A percentile compares a stretch with the other conserved stretches of the same genome.
Conservation (phyloP, 192 early-diverging fungal species). For the Pecoramyces ruminantium region DNA sequence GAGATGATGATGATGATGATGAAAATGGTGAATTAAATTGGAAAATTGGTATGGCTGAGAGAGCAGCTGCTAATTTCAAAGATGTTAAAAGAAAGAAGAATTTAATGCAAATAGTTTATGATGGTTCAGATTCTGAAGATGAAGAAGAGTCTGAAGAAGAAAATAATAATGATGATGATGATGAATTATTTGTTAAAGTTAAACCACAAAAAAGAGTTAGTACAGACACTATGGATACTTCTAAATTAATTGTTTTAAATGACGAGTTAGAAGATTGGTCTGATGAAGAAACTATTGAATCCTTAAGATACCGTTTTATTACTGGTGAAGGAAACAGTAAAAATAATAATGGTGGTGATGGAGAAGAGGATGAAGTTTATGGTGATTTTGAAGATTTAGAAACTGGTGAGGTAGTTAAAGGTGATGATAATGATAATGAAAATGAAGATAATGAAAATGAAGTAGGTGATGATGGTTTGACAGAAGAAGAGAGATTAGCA, state of each 20-base stretch:
- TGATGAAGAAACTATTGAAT: slow-evolving; percentile 42
- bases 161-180: slow-evolving; percentile 27
- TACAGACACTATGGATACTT: slow-evolving; percentile 37
- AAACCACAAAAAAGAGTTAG: slow-evolving; percentile 12
- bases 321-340: slow-evolving; percentile 27
- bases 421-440: slow-evolving; percentile 9
- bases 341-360: background rate
- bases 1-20: slow-evolving; percentile 9
- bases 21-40: slow-evolving; percentile 9
- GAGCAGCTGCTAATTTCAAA: slow-evolving; percentile 2
- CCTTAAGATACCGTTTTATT: slow-evolving; percentile 58
- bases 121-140: slow-evolving; percentile 10
- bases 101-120: slow-evolving; percentile 82
- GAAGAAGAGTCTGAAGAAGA: slow-evolving; percentile 23
- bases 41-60: slow-evolving; percentile 1
- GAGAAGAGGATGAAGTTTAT: slow-evolving; percentile 2
- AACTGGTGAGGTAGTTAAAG: slow-evolving; percentile 32
- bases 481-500: slow-evolving; percentile 29
- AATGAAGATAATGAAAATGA: slow-evolving; percentile 34
- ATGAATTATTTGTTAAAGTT: slow-evolving; percentile 37
- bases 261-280: slow-evolving; percentile 53
- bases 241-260: slow-evolving; percentile 33
- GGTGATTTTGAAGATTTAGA: slow-evolving; percentile 72
- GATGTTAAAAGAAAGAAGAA: slow-evolving; percentile 41
- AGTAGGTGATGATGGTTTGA: slow-evolving; percentile 17